Evolutionary conservation across 2,329 filamentous ascomycete species (phyloP), one percentile per base, ranked within the genome.

Genomic region (Metarhizium sp.): DNA sequence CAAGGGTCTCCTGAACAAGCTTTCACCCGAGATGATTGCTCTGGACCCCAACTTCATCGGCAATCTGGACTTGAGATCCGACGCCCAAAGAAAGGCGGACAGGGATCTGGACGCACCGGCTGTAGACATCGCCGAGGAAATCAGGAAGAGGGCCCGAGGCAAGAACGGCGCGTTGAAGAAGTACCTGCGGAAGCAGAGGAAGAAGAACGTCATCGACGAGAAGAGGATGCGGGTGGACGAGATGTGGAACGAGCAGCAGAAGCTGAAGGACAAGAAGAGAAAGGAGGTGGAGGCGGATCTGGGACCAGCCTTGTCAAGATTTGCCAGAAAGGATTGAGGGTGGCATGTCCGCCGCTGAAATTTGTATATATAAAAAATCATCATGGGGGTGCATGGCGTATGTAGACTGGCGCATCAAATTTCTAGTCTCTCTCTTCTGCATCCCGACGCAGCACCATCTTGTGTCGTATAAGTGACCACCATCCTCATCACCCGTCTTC

Each of bases 1-100:
- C 69, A 90, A 88, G 75, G 78, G 82, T 13, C 78, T 99, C 60
- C 82, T 99, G 63, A 95, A 95, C 78, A 99, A 99, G 76, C 78
- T 99, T 50, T 85, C 92, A 65, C 92, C 94, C 3, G 92, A 96
- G 67, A 99, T 97, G 90, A 99, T 99, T 59, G 89, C 90, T 1
- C 77, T 99, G 25, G 87, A 99, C 67, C 92, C 94, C 62, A 88
- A 94, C 71, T 95, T 91, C 67, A 84, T 99, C 63, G 94, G 94
- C 55, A 90, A 85, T 62, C 78, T 99, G 36, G 92, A 99, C 68
- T 76, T 91, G 56, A 82, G 88, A 52, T 90, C 87, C 40, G 84
- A 92, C 58, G 80, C 88, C 73, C 86, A 94, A 75, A 80, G 86
- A 51, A 80, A 84, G 65, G 84, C 84, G 30, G 90, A 95, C 65